Conservation (phyloP, 306 rosid species). For the Mimosa pudica region DNA sequence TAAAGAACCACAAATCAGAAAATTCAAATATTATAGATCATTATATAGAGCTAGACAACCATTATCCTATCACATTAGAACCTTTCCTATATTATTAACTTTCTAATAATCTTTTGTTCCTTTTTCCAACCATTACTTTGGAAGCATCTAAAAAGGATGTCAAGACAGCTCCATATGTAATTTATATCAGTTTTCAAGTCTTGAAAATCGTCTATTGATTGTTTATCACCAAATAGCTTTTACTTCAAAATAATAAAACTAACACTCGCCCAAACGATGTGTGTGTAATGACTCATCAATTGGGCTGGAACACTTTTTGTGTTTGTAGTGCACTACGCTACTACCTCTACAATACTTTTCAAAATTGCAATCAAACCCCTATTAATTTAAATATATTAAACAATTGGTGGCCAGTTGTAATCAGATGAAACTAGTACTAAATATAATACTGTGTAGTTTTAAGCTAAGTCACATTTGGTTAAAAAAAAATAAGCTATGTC, state of each 20-base stretch:
- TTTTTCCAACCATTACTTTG: constrained; percentile 75
- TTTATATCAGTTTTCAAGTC: constrained; percentile 47
- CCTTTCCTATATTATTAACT: constrained; percentile 50
- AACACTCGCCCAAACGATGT: constrained; percentile 49
- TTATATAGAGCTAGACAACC: constrained; percentile 45
- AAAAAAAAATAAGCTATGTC: no score
- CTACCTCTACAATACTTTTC: constrained; percentile 57
- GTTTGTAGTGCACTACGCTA: constrained; percentile 49
- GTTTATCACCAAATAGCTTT: constrained; percentile 53
- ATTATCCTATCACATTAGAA: constrained; percentile 53
- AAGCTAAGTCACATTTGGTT: constrained; percentile 24
- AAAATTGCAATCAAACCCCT: constrained; percentile 2
- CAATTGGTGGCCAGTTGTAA: constrained; percentile 32
- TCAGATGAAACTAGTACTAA: constrained; percentile 37
- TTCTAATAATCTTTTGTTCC: constrained; percentile 63
- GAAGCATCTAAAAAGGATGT: constrained; percentile 65
- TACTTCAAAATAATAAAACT: constrained; percentile 8
- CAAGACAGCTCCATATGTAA: constrained; percentile 47
- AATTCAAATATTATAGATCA: constrained; percentile 22
- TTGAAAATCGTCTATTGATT: constrained; percentile 41
- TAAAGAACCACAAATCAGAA: constrained; percentile 13
- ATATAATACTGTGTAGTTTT: constrained; percentile 43
- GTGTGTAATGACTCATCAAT: constrained; percentile 63
- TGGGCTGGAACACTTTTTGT: constrained; percentile 45
- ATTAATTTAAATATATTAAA: constrained; percentile 29